These are phyloP conservation scores for Ophiostoma tasmaniense DNA, from an alignment of 2,329 filamentous ascomycete species.

Conservation along the genomic window DNA sequence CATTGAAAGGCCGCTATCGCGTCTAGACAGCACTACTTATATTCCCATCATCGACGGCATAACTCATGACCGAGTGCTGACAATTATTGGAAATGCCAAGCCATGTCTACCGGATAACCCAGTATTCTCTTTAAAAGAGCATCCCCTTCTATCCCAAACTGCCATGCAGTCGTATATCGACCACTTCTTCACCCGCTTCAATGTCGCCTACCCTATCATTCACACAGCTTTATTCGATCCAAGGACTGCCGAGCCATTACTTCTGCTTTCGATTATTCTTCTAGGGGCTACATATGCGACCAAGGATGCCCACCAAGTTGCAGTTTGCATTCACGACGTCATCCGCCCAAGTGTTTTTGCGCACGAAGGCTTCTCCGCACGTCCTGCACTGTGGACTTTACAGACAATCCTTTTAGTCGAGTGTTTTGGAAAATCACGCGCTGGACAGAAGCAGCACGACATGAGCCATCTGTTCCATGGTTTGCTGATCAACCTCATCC, in stretches of 20 bases:
- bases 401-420: slow-evolving; percentile 19
- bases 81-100: background rate
- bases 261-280: slow-evolving; percentile 16
- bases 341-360: slow-evolving; percentile 20
- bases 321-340: slow-evolving; percentile 21
- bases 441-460: slow-evolving; percentile 21
- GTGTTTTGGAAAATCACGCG: slow-evolving; percentile 21
- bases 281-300: slow-evolving; percentile 18
- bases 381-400: slow-evolving; percentile 18
- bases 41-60: slow-evolving; percentile 9
- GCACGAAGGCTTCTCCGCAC: slow-evolving; percentile 17
- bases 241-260: slow-evolving; percentile 12
- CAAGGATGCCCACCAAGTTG: slow-evolving; percentile 20
- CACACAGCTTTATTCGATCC: slow-evolving; percentile 16
- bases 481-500: slow-evolving; percentile 20
- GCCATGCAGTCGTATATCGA: slow-evolving; percentile 15
- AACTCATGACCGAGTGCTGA: slow-evolving; percentile 3
- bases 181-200: slow-evolving; percentile 17
- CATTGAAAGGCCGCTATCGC: slow-evolving; percentile 13
- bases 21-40: slow-evolving; percentile 5
- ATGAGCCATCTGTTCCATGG: slow-evolving; percentile 22
- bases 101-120: background rate
- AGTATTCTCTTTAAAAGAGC: background rate
- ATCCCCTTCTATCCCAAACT: slow-evolving; percentile 11
- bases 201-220: slow-evolving; percentile 18